phyloP scores from a whole-genome alignment of 306 rosid species.

The Medicago arabica region DNA sequence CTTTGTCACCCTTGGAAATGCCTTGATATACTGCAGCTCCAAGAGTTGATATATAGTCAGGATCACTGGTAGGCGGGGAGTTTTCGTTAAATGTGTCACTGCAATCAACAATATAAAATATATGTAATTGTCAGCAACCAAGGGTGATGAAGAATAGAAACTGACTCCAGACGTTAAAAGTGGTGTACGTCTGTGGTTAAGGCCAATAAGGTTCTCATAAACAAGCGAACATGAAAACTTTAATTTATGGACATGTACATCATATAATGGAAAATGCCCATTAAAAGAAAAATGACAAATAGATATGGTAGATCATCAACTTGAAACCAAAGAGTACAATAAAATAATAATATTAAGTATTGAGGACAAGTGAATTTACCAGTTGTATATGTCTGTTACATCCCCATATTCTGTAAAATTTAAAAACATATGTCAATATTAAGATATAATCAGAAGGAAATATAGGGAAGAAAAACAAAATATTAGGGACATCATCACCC shows the following conservation, averaged over 20 bases:
- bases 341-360: conserved; percentile 25
- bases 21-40: conserved; percentile 96
- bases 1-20: conserved; percentile 79
- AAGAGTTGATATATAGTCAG: conserved; percentile 74
- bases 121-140: conserved; percentile 37
- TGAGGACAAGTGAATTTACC: conserved; percentile 61
- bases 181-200: neutral
- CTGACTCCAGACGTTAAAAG: conserved; percentile 9
- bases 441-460: conserved; percentile 25
- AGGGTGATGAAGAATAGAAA: conserved; percentile 30
- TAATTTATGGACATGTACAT: neutral
- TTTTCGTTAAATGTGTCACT: conserved; percentile 98
- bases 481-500: conserved; percentile 9
- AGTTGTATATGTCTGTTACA: conserved; percentile 89
- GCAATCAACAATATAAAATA: conserved; percentile 43
- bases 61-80: conserved; percentile 82
- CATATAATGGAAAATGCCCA: conserved; percentile 18
- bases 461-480: neutral
- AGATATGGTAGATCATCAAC: conserved; percentile 13
- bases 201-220: conserved; percentile 10
- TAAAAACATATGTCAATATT: conserved; percentile 36
- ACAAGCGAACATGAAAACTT: conserved; percentile 28
- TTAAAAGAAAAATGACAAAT: neutral
- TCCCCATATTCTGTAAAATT: conserved; percentile 84
- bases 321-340: conserved; percentile 24